Conservation (phyloP, 2,329 filamentous ascomycete species). For the Aspergillus phoenicis region DNA sequence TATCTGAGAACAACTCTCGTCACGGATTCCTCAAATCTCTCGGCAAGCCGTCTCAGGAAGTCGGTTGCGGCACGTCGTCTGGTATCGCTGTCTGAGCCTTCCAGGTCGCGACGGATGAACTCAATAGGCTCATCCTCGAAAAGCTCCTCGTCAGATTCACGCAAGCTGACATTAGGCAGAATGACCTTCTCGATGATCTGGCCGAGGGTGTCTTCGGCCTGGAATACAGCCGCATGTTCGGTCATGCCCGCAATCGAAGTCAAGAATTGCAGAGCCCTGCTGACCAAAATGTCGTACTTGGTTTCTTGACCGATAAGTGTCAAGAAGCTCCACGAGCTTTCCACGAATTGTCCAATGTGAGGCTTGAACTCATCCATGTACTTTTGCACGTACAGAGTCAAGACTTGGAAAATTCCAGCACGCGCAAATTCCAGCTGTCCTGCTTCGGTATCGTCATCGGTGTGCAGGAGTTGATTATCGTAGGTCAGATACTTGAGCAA, state of each 20-base stretch:
- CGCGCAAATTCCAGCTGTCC: slow-evolving; percentile 84
- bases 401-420: slow-evolving; percentile 86
- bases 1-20: slow-evolving; percentile 86
- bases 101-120: slow-evolving; percentile 91
- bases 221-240: slow-evolving; percentile 81
- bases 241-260: slow-evolving; percentile 81
- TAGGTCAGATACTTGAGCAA: slow-evolving; percentile 94
- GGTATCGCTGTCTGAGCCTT: slow-evolving; percentile 95
- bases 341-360: slow-evolving; percentile 80
- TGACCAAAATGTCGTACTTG: slow-evolving; percentile 92
- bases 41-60: slow-evolving; percentile 85
- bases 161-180: slow-evolving; percentile 84
- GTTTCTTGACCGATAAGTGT: slow-evolving; percentile 84
- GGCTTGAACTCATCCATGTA: slow-evolving; percentile 91
- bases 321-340: slow-evolving; percentile 86
- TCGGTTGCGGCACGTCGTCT: slow-evolving; percentile 89
- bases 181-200: slow-evolving; percentile 96
- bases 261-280: slow-evolving; percentile 90
- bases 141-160: slow-evolving; percentile 91
- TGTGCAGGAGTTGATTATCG: slow-evolving; percentile 78
- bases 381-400: slow-evolving; percentile 90
- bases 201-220: slow-evolving; percentile 73
- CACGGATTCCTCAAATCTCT: slow-evolving; percentile 82
- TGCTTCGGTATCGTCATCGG: slow-evolving; percentile 85
- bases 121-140: slow-evolving; percentile 99